Percentiles rank a stretch among this genome's conserved stretches.
Evolutionary conservation across 2,329 filamentous ascomycete genomes (phyloP).

Genomic region (Colletotrichum destructivum): DNA sequence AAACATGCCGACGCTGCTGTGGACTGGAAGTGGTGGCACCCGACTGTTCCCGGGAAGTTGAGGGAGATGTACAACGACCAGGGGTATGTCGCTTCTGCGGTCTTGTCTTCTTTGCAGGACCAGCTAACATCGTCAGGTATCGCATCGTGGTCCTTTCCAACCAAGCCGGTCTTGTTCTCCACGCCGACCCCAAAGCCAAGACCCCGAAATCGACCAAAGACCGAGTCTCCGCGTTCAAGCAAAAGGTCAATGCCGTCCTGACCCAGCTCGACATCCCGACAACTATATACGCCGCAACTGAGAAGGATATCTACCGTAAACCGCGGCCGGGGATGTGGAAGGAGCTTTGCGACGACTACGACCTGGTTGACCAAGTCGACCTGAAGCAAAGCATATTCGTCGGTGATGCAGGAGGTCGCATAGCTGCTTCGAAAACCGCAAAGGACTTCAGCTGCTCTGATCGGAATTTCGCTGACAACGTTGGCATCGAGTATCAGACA

Average conservation of each 20-base stretch:
- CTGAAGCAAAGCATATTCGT: slow-evolving; percentile 84
- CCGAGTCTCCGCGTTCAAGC: slow-evolving; percentile 85
- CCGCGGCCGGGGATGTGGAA: slow-evolving; percentile 92
- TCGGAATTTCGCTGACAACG: slow-evolving; percentile 87
- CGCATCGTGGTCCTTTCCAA: slow-evolving; percentile 88
- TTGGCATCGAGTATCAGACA: slow-evolving; percentile 84
- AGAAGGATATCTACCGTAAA: slow-evolving; percentile 86
- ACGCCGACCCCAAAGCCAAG: slow-evolving; percentile 78
- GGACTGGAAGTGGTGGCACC: slow-evolving; percentile 97
- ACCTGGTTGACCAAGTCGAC: slow-evolving; percentile 75
- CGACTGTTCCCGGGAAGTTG: slow-evolving; percentile 76
- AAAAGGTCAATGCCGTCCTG: slow-evolving; percentile 81
- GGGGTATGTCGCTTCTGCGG: slow-evolving; percentile 63
- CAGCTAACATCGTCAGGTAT: slow-evolving; percentile 68
- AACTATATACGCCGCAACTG: slow-evolving; percentile 88
- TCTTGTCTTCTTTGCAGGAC: neutral
- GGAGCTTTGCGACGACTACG: slow-evolving; percentile 71
- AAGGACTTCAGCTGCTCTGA: slow-evolving; percentile 79
- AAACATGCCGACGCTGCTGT: slow-evolving; percentile 78
- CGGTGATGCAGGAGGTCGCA: slow-evolving; percentile 84
- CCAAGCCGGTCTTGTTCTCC: slow-evolving; percentile 86
- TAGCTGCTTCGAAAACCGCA: slow-evolving; percentile 59
- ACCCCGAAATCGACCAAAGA: slow-evolving; percentile 72
- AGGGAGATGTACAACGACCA: slow-evolving; percentile 76
- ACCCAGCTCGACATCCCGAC: slow-evolving; percentile 81